A percentile compares a stretch with the other conserved stretches of the same genome.
phyloP scores from a whole-genome alignment of 2,329 filamentous ascomycete genomes.

The Colletotrichum horii region DNA sequence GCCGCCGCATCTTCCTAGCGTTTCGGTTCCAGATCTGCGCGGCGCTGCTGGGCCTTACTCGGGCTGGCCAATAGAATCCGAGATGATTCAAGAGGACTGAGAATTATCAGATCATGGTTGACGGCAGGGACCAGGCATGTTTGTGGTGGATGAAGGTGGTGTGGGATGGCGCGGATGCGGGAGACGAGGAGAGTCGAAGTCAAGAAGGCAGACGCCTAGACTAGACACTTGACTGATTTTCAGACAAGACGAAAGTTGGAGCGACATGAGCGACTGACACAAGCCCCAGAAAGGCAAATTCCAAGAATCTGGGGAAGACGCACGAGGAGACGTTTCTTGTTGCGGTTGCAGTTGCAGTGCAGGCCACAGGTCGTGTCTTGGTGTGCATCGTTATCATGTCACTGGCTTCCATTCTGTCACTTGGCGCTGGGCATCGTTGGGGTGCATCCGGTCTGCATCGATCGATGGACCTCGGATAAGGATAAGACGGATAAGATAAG shows the following conservation, averaged over 20 bases:
- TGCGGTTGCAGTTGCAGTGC: not conserved
- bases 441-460: not conserved
- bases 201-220: not conserved
- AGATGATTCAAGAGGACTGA: not conserved
- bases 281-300: not conserved
- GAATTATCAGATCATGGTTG: slow-evolving; percentile 15
- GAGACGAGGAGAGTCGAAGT: not conserved
- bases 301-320: not conserved
- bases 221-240: not conserved
- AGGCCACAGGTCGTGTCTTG: not conserved
- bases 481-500: not conserved
- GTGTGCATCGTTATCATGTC: not conserved
- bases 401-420: not conserved
- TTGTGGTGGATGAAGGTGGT: not conserved
- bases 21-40: slow-evolving; percentile 10
- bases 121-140: not conserved
- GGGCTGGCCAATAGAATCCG: not conserved
- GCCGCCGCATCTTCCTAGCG: not conserved
- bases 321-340: not conserved
- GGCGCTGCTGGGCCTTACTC: not conserved
- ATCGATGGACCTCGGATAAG: not conserved
- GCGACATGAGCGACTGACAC: not conserved
- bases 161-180: not conserved
- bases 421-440: not conserved
- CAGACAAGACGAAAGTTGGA: not conserved